Evolutionary conservation across 352 stramenopile species (phyloP), one percentile per base, ranked within the genome.

Genomic region (Blastocystis sp.): DNA sequence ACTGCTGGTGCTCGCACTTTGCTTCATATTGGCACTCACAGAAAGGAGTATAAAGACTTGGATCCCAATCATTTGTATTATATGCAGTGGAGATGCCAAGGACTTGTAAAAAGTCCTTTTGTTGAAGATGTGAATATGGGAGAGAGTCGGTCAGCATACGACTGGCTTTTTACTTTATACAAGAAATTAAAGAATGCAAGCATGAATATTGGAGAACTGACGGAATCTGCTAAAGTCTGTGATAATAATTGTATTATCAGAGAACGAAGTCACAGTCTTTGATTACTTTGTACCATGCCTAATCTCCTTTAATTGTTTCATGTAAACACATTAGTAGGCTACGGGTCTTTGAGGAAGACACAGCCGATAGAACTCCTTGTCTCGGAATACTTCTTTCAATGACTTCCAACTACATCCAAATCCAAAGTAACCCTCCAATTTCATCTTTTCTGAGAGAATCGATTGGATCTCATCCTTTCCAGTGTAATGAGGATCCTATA

Each of bases 401-500:
- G 43, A 54, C 47, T 43, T 64, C 81, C 81, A 90, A 11, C 53
- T 47, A 59, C 81, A 90, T 18, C 66, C 56, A 30, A 63, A 64
- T 30, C 65, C 81, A 24, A 24, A 47, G 24, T 82, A 82, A 7
- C 81, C 81, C 45, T 79, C 81, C 63, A 90, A 65, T 45, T 39
- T 47, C 34, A 76, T 34, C 65, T 90, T 90, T 62, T 94, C 92
- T 79, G 91, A 92, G 91, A 95, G 93, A 82, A 96, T 94, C 11
- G 91, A 91, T 2, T 81, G 53, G 63, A 95, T 66, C 41, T 95
- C 92, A n/a, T 95, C 93, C 20, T 76, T 66, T 13, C 93, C 93
- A 6, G 90, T 92, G 87, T 96, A 96, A 81, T 95, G 94, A 63
- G 94, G 94, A 79, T 96, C 73, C 73, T 85, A 66, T 30, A 8